Percentiles rank a stretch among this genome's conserved stretches.
Evolutionary conservation across 495 filamentous ascomycete species (phyloP).

Genomic region (Tuber melanosporum): DNA sequence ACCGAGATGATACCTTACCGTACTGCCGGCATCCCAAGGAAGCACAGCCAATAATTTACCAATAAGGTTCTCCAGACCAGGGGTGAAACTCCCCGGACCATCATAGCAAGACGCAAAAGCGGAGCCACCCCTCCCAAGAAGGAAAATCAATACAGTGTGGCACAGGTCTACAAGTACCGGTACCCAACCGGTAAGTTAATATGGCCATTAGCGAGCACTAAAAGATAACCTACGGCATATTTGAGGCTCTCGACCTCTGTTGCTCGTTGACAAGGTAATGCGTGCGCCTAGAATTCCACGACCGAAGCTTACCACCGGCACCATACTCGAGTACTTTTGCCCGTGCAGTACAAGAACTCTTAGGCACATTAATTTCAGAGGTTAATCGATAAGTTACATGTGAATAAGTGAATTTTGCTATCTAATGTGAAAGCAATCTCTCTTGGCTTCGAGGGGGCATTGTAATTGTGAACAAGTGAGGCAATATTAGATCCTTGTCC

Average conservation of each 20-base stretch:
- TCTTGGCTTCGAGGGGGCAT: background rate
- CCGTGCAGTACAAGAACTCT: background rate
- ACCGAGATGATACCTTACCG: background rate
- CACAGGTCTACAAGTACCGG: background rate
- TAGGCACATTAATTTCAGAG: no score
- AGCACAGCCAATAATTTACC: background rate
- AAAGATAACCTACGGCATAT: background rate
- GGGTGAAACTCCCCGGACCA: background rate
- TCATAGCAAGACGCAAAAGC: background rate
- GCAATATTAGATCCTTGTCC: background rate
- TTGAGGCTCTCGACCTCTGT: background rate
- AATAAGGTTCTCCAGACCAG: no score
- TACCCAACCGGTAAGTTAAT: background rate
- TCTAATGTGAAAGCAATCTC: background rate
- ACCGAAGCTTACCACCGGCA: background rate
- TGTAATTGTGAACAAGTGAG: background rate
- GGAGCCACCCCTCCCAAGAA: background rate
- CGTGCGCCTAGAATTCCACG: background rate
- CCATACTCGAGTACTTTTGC: no score
- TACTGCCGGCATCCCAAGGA: no score
- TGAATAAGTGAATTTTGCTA: background rate
- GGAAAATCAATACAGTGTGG: background rate
- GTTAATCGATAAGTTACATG: background rate
- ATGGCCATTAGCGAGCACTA: background rate
- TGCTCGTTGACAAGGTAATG: background rate